A percentile compares a stretch with the other conserved stretches of the same genome.
Evolutionary conservation across 768 basidiomycete species (phyloP).

Genomic region (Plicaturopsis crispa): DNA sequence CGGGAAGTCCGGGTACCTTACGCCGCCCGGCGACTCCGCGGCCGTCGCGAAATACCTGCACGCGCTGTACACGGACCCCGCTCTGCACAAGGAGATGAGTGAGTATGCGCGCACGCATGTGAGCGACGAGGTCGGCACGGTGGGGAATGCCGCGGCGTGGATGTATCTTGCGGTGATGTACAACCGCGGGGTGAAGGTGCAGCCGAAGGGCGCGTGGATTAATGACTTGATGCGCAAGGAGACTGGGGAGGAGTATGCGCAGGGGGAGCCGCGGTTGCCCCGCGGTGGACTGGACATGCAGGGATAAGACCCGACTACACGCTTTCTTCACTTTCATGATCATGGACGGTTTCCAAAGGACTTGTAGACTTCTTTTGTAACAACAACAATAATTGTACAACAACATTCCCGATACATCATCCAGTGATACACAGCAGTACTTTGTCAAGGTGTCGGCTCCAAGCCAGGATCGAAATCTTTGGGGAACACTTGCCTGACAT

Average conservation of each 20-base stretch:
- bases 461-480: conserved; percentile 44
- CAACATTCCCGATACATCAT: too few species aligned
- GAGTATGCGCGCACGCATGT: conserved; percentile 68
- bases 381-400: too few species aligned
- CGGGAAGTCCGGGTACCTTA: conserved; percentile 84
- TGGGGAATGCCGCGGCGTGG: conserved; percentile 68
- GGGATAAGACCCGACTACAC: conserved; percentile 24
- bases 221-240: conserved; percentile 76
- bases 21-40: conserved; percentile 66
- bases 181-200: conserved; percentile 63
- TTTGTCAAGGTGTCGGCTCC: too few species aligned
- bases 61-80: conserved; percentile 71
- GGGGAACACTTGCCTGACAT: conserved; percentile 85
- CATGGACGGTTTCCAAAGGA: too few species aligned
- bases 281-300: conserved; percentile 53
- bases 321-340: too few species aligned
- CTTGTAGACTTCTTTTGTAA: too few species aligned
- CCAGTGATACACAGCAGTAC: too few species aligned
- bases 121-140: conserved; percentile 78
- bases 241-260: conserved; percentile 60
- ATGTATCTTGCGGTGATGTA: conserved; percentile 77
- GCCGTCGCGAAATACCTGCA: conserved; percentile 71
- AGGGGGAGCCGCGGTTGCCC: conserved; percentile 67
- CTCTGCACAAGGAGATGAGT: conserved; percentile 55
- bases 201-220: conserved; percentile 79